These are phyloP conservation scores for Fusarium xylarioides DNA, from an alignment of 2,329 filamentous ascomycete genomes.

Conservation along the genomic window DNA sequence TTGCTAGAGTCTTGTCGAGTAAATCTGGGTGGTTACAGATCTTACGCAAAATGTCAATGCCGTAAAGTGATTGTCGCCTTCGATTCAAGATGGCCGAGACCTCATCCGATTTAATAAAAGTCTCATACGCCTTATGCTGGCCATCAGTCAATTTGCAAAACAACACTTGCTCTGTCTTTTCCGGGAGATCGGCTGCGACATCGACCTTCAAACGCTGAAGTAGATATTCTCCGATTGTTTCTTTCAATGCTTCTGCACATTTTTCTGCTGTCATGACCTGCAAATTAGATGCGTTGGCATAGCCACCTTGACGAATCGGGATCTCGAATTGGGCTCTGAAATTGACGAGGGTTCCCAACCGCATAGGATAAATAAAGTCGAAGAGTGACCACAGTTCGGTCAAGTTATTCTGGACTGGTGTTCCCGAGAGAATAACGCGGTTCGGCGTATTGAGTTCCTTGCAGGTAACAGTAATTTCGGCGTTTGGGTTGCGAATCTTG, in stretches of 20 bases:
- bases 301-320: conserved; percentile 91
- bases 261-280: conserved; percentile 95
- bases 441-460: conserved; percentile 93
- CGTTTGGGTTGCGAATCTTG: conserved; percentile 97
- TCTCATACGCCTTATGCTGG: conserved; percentile 82
- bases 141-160: conserved; percentile 88
- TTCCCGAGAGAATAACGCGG: conserved; percentile 92
- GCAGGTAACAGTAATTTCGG: conserved; percentile 92
- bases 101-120: conserved; percentile 83
- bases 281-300: conserved; percentile 92
- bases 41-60: conserved; percentile 91
- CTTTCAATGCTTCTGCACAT: conserved; percentile 92
- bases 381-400: conserved; percentile 97
- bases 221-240: conserved; percentile 91
- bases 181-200: conserved; percentile 90
- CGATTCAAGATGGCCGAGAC: conserved; percentile 83
- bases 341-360: conserved; percentile 87
- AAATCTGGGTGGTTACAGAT: conserved; percentile 98
- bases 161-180: conserved; percentile 95
- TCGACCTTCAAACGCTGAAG: conserved; percentile 93
- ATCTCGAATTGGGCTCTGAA: conserved; percentile 94
- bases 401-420: conserved; percentile 97
- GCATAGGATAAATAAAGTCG: conserved; percentile 97
- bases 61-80: conserved; percentile 82
- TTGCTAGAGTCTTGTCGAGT: conserved; percentile 66